Percentiles rank a stretch among this genome's conserved stretches.
phyloP scores from a whole-genome alignment of 1,284 basidiomycete genomes.

The Flammula alnicola region DNA sequence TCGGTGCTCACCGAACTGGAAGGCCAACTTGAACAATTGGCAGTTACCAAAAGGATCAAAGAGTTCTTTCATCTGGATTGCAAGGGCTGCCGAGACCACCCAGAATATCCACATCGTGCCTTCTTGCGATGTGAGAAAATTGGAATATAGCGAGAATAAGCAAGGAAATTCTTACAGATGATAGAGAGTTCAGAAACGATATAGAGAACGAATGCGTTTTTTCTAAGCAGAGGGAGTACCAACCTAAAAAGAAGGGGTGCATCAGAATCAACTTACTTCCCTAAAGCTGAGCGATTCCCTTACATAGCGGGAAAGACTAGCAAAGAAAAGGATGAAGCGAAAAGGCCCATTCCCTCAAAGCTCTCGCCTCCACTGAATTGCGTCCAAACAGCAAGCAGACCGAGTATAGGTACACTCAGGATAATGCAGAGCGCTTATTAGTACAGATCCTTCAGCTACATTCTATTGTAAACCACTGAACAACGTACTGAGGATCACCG shows the following conservation, averaged over 20 bases:
- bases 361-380: constrained; percentile 3
- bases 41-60: too few relatives aligned
- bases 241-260: constrained; percentile 1
- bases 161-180: constrained; percentile 5
- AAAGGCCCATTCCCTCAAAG: constrained; percentile 17
- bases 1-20: too few relatives aligned
- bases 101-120: constrained; percentile 17
- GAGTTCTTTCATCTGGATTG: constrained; percentile 8
- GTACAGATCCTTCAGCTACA: not conserved
- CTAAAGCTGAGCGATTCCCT: not conserved
- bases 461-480: not conserved
- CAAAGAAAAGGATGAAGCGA: constrained; percentile 9
- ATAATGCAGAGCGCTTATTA: constrained; percentile 11
- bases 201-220: constrained; percentile 19
- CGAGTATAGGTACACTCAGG: constrained; percentile 14
- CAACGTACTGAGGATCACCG: constrained; percentile 9
- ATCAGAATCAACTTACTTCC: not conserved
- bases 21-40: too few relatives aligned
- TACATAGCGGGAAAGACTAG: constrained; percentile 16
- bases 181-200: constrained; percentile 14
- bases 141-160: not conserved
- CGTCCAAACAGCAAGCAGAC: constrained; percentile 12
- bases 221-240: constrained; percentile 14
- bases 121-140: not conserved
- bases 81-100: constrained; percentile 14